Conservation (phyloP, 2,329 filamentous ascomycete species). For the Xylaria hypoxylon region DNA sequence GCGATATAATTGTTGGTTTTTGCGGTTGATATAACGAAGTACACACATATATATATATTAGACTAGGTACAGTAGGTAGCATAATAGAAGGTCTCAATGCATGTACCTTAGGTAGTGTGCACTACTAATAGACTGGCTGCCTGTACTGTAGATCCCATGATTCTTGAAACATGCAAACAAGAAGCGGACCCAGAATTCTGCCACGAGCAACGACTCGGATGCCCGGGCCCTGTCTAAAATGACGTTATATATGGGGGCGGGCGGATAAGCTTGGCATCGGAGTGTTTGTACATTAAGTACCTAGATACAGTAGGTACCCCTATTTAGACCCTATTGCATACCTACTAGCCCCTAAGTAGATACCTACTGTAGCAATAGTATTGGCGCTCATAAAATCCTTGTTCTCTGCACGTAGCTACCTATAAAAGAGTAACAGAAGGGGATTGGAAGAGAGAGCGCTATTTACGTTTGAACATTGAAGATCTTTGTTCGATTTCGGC, state of each 20-base stretch:
- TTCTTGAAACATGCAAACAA: conserved; percentile 25
- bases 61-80: neutral
- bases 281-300: too few species aligned
- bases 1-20: too few species aligned
- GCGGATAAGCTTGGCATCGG: neutral
- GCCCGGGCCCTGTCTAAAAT: conserved; percentile 16
- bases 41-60: too few species aligned
- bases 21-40: too few species aligned
- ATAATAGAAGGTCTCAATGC: neutral
- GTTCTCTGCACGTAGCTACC: too few species aligned
- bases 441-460: neutral
- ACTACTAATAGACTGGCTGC: too few species aligned
- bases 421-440: too few species aligned
- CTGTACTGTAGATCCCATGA: neutral
- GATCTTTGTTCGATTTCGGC: conserved; percentile 24
- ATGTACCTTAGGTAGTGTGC: too few species aligned
- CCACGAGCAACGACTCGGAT: conserved; percentile 7
- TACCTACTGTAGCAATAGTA: too few species aligned
- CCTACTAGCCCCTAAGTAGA: neutral
- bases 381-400: too few species aligned
- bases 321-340: neutral
- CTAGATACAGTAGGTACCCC: too few species aligned
- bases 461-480: conserved; percentile 21
- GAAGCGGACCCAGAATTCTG: conserved; percentile 16
- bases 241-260: conserved; percentile 23